Conservation (phyloP, 2,329 filamentous ascomycete species). For the Metarhizium anisopliae region DNA sequence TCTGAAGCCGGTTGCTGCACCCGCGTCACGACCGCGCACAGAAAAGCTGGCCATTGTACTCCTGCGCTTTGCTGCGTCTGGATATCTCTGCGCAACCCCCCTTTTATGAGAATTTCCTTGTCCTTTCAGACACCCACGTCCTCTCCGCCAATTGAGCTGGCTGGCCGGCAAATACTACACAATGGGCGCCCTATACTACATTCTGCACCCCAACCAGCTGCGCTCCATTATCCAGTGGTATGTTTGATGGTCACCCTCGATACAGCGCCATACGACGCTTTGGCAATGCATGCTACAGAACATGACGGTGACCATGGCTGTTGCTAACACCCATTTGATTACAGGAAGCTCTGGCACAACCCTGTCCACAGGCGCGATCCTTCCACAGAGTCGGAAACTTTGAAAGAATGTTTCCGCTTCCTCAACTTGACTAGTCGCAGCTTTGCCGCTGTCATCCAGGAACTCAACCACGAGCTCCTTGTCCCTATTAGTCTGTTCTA, state of each 20-base stretch:
- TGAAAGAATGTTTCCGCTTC: slow-evolving; percentile 78
- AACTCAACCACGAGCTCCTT: slow-evolving; percentile 88
- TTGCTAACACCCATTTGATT: slow-evolving; percentile 10
- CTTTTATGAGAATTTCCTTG: background rate
- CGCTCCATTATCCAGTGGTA: slow-evolving; percentile 86
- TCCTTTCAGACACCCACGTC: background rate
- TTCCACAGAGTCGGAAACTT: slow-evolving; percentile 62
- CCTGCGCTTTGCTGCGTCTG: background rate
- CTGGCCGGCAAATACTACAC: slow-evolving; percentile 17
- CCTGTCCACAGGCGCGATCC: slow-evolving; percentile 78
- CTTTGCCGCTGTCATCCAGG: slow-evolving; percentile 87
- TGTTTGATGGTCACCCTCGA: slow-evolving; percentile 10
- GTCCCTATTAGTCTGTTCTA: slow-evolving; percentile 90
- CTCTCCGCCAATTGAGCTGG: background rate
- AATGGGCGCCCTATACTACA: slow-evolving; percentile 62
- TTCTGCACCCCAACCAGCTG: slow-evolving; percentile 68
- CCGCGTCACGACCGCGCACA: background rate
- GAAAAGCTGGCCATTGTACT: background rate
- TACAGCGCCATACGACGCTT: background rate
- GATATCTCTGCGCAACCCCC: background rate
- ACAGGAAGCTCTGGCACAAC: slow-evolving; percentile 93
- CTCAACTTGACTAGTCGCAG: slow-evolving; percentile 85
- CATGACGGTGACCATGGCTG: background rate
- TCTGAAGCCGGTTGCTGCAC: background rate
- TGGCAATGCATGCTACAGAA: no score